These are phyloP conservation scores for Vitis labrusca DNA, from an alignment of 164 flowering plant genomes.

Conservation along the genomic window DNA sequence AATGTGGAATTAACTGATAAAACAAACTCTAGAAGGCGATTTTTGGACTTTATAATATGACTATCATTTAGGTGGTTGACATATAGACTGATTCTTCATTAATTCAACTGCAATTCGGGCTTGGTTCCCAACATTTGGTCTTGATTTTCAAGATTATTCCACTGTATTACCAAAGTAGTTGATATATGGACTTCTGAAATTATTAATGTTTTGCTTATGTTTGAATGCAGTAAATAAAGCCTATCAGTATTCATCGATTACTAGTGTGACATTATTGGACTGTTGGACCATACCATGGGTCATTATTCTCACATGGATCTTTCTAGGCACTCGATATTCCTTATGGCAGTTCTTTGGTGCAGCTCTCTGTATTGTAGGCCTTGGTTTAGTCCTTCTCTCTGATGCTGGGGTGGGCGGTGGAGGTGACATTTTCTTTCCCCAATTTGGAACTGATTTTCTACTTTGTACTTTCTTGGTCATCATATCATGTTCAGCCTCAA, in stretches of 20 bases:
- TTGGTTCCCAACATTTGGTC: no score
- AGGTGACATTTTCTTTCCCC: slow-evolving; percentile 30
- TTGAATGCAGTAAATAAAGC: slow-evolving; percentile 60
- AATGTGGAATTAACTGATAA: no score
- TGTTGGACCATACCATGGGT: slow-evolving; percentile 67
- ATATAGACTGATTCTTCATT: no score
- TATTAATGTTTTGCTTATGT: neutral
- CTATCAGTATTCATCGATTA: slow-evolving; percentile 58
- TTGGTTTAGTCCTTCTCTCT: slow-evolving; percentile 57
- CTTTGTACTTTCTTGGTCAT: neutral
- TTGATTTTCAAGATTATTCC: no score
- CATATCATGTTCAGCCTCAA: no score
- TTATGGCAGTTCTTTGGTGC: slow-evolving; percentile 51
- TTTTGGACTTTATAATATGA: no score
- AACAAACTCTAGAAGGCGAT: no score
- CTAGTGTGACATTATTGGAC: slow-evolving; percentile 65
- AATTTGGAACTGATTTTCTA: neutral
- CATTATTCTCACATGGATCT: slow-evolving; percentile 56
- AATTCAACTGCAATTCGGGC: no score
- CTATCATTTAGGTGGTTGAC: no score
- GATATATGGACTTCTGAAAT: no score
- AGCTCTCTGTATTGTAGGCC: slow-evolving; percentile 45
- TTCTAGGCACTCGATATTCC: slow-evolving; percentile 56
- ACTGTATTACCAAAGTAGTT: no score
- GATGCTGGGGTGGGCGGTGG: slow-evolving; percentile 53